Percentiles rank a stretch among this genome's conserved stretches.
phyloP scores from a whole-genome alignment of 148 eudicot genomes.

The Amaranthus palmeri region DNA sequence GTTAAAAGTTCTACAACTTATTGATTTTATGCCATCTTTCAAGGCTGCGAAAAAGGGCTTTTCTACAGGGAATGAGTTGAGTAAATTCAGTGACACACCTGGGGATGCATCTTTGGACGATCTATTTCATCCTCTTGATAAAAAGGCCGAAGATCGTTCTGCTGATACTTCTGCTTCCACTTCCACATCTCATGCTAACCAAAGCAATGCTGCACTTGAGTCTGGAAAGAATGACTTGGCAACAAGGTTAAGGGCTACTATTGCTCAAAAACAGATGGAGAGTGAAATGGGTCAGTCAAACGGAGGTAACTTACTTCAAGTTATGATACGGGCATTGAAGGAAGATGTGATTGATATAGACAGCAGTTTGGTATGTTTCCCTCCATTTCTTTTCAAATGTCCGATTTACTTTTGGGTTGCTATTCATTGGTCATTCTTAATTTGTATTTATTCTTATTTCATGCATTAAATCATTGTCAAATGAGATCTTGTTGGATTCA shows the following conservation, averaged over 20 bases:
- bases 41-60: slow-evolving; percentile 50
- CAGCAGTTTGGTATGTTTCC: slow-evolving; percentile 60
- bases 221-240: slow-evolving; percentile 71
- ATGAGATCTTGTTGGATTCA: no score
- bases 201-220: slow-evolving; percentile 37
- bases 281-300: slow-evolving; percentile 61
- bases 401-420: no score
- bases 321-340: slow-evolving; percentile 78
- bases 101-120: slow-evolving; percentile 96
- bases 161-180: slow-evolving; percentile 72
- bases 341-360: slow-evolving; percentile 84
- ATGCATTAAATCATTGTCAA: no score
- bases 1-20: not conserved
- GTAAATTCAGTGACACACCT: slow-evolving; percentile 90
- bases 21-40: slow-evolving; percentile 21
- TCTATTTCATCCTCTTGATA: slow-evolving; percentile 74
- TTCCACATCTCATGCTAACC: slow-evolving; percentile 50
- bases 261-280: slow-evolving; percentile 86
- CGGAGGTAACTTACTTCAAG: slow-evolving; percentile 75
- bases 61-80: slow-evolving; percentile 56
- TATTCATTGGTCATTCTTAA: no score
- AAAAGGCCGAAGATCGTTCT: slow-evolving; percentile 34
- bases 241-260: slow-evolving; percentile 75
- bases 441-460: no score
- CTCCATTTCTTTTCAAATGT: no score